Evolutionary conservation across 257 asterid species (phyloP), one percentile per base, ranked within the genome.

Genomic region (Nemophila menziesii): DNA sequence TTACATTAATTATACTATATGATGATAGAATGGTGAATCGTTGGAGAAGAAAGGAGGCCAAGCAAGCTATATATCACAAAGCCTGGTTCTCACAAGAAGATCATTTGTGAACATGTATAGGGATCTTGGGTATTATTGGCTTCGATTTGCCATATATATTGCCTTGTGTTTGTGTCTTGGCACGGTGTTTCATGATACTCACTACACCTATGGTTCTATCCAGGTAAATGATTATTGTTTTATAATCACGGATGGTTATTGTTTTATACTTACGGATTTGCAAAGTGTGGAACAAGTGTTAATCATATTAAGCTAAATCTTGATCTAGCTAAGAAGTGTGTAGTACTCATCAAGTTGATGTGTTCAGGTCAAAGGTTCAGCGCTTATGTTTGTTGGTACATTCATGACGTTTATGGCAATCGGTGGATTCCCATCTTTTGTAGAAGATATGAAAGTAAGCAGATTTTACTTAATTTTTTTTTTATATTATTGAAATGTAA

Each of bases 381-480:
- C 72, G 92, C 45, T 61, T n/a, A 44, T 58, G 52, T 77, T 43
- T 56, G 38, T 66, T 50, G 54, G 49, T 22, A 58, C 69, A 38
- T 69, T 75, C 71, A 47, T 77, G 56, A 77, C 82, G 20, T 77
- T 73, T 15, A 70, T 77, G 87, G 74, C 80, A 5, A 77, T 77
- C 29, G 87, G 87, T 9, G 83, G 87, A 44, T 77, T 70, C 56
- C 87, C 83, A 58, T 77, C 86, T 8, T 77, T 77, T 37, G 76
- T 70, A 11, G 86, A 73, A 48, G 86, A 77, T 46, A 64, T 77
- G 79, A 77, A 77, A 53, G 87, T 73, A 61, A 11, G 29, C 9
- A 10, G n/a, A n/a, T n/a, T n/a, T n/a, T n/a, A n/a, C n/a, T n/a
- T n/a, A n/a, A n/a, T n/a, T n/a, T n/a, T n/a, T n/a, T n/a, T n/a